Evolutionary conservation across 1,139 yeast genomes (phyloP).

Genomic region (Yamadazyma triangularis): DNA sequence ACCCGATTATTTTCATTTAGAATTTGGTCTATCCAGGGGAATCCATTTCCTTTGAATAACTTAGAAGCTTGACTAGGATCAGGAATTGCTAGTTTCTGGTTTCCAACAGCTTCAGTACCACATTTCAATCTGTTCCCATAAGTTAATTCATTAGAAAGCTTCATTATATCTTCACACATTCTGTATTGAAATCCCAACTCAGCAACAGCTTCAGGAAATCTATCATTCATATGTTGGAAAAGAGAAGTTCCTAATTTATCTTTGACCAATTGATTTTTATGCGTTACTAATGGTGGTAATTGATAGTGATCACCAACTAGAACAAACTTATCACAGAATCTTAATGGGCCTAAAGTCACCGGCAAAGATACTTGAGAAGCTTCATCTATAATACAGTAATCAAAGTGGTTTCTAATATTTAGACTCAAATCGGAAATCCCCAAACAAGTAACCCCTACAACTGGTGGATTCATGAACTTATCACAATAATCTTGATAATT

Average conservation of each 20-base stretch:
- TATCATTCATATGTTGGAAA: slow-evolving; percentile 67
- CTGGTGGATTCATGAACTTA: slow-evolving; percentile 53
- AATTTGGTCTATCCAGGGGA: slow-evolving; percentile 36
- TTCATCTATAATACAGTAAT: slow-evolving; percentile 92
- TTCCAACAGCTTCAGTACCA: slow-evolving; percentile 63
- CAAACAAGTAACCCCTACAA: slow-evolving; percentile 87
- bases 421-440: slow-evolving; percentile 67
- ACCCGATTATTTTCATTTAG: slow-evolving; percentile 47
- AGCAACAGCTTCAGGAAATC: slow-evolving; percentile 66
- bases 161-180: slow-evolving; percentile 89
- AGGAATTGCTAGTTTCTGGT: slow-evolving; percentile 49
- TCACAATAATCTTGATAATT: slow-evolving; percentile 40
- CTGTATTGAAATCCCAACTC: slow-evolving; percentile 83
- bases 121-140: slow-evolving; percentile 74
- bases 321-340: slow-evolving; percentile 72
- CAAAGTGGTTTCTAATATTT: slow-evolving; percentile 58
- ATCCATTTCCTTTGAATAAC: slow-evolving; percentile 6
- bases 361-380: slow-evolving; percentile 96
- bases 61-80: slow-evolving; percentile 18
- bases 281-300: slow-evolving; percentile 77
- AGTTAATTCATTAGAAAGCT: slow-evolving; percentile 71
- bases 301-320: slow-evolving; percentile 95
- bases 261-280: slow-evolving; percentile 49
- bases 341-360: slow-evolving; percentile 79
- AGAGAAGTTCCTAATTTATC: slow-evolving; percentile 73